Evolutionary conservation across 345 rosid genomes (phyloP).

Genomic region (Hypericum perforatum): DNA sequence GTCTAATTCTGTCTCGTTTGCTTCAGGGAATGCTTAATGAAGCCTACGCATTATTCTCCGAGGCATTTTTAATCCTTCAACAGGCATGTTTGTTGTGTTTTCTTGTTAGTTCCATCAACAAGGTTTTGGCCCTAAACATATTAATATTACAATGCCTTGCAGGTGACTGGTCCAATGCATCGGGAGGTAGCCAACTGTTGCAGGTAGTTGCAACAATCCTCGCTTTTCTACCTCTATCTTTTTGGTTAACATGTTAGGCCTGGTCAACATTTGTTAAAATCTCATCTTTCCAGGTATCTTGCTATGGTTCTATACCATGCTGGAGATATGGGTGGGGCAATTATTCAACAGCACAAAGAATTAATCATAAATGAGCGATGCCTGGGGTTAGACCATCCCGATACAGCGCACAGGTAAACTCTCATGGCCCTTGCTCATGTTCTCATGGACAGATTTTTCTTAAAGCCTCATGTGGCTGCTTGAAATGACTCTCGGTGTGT

Average conservation of each 20-base stretch:
- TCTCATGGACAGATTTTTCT: neutral
- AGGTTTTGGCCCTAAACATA: neutral
- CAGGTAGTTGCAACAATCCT: slow-evolving; percentile 34
- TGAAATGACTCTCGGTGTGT: too few species aligned
- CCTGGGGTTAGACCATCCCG: slow-evolving; percentile 98
- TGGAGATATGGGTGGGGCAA: slow-evolving; percentile 98
- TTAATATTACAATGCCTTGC: slow-evolving; percentile 21
- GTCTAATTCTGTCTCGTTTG: too few species aligned
- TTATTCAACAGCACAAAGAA: slow-evolving; percentile 98
- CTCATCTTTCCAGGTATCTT: slow-evolving; percentile 56
- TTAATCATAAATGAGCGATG: slow-evolving; percentile 95
- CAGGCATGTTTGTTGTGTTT: slow-evolving; percentile 40
- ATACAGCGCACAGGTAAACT: slow-evolving; percentile 91
- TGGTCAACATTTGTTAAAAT: too few species aligned
- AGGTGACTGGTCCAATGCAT: slow-evolving; percentile 99
- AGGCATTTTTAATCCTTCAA: slow-evolving; percentile 95
- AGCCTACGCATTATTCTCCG: slow-evolving; percentile 84
- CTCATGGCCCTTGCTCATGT: neutral
- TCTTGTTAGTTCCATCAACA: slow-evolving; percentile 1
- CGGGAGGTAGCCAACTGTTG: slow-evolving; percentile 98
- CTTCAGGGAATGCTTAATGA: slow-evolving; percentile 89
- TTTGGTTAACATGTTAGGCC: neutral
- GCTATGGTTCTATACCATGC: slow-evolving; percentile 99
- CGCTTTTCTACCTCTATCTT: neutral
- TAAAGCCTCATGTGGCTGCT: too few species aligned